These are phyloP conservation scores for Monoraphidium neglectum DNA, from an alignment of 139 green algal species.

Conservation along the genomic window DNA sequence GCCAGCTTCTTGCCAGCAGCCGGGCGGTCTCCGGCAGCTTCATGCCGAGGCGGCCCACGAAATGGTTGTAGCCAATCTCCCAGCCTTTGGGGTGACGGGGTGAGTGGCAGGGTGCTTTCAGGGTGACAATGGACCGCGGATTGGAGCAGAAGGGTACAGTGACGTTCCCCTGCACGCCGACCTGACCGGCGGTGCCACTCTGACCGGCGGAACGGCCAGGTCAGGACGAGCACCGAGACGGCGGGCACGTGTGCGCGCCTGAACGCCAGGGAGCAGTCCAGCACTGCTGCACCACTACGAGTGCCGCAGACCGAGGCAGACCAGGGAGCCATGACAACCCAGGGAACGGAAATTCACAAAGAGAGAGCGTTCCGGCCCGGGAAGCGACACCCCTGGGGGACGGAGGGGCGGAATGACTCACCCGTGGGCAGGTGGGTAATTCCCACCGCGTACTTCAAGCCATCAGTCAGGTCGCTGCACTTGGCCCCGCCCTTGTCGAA, in stretches of 20 bases:
- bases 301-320: not conserved
- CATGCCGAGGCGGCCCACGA: slow-evolving; percentile 18
- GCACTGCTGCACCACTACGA: not conserved
- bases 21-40: not conserved
- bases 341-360: not conserved
- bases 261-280: no score
- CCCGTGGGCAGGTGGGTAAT: not conserved
- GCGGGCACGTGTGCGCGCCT: no score
- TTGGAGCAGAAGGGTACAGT: no score
- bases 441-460: not conserved
- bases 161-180: no score
- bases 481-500: not conserved
- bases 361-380: not conserved
- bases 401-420: no score
- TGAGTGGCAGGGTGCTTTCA: no score
- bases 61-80: slow-evolving; percentile 13
- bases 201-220: no score
- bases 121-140: no score
- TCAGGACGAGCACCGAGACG: no score
- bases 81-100: not conserved
- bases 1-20: not conserved
- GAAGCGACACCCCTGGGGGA: no score
- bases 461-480: not conserved
- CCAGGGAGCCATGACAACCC: not conserved
- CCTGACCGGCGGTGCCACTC: no score